Base-by-base conservation (phyloP, 495 filamentous ascomycete species). In the Arthonia radiata region DNA sequence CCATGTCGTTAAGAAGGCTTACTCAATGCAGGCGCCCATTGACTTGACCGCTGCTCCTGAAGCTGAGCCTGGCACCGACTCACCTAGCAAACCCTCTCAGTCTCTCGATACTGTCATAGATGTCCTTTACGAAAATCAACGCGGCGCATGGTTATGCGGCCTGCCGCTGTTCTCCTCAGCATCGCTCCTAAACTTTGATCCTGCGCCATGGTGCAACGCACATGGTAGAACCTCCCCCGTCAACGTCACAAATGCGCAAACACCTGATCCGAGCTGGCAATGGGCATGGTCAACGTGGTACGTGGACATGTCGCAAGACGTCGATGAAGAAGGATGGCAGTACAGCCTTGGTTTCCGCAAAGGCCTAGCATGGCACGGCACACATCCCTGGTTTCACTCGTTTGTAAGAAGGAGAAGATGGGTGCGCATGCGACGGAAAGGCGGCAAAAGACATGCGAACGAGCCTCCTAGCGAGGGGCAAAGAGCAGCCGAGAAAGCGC, bases 281-380 rank as follows among this genome's bases (percentile, higher is more conserved):
- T 97, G 86, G 86, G 71, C 62, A 3, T 99, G 86, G 89, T 66
- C 71, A 31, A 69, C 70, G 19, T 99, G 89, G 89, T 79, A 75
- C 35, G 68, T 92, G 13, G 82, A 99, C 41, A 78, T 80, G 59
- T 71, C 76, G 5, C 64, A 66, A n/a, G 67, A 76, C 34, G 65
- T 78, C 6, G 89, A 94, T 38, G 71, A 83, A 32, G 79, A 90
- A 34, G 89, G 89, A 2, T 99, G 89, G 89, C 64, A 82, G 39
- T 99, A 99, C 41, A 75, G 72, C 13, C 78, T 91, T 50, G 72
- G 68, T 32, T 99, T 94, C 38, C 47, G 53, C 2, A 68, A 61
- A 24, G 52, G 50, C 9, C 83, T 76, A 29, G 62, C 70, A 1
- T 99, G 89, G 89, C 89, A 94, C 49, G 76, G 80, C 4, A 73